phyloP scores from a whole-genome alignment of 2,329 filamentous ascomycete genomes.

The Periconia sp. region DNA sequence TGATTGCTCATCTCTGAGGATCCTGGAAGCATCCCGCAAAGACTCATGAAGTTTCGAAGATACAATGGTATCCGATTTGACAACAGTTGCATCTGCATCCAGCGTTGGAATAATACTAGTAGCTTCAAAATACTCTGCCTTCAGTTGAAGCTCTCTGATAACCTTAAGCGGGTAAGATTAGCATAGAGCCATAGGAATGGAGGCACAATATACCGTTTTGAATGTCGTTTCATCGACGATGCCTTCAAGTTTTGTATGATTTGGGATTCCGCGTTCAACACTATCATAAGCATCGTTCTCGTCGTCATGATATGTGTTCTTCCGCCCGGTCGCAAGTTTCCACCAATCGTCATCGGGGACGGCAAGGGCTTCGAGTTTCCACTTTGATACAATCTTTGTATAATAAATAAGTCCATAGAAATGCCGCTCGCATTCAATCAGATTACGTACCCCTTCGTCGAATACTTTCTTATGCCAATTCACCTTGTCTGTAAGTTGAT shows the following conservation, averaged over 20 bases:
- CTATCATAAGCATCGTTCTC: no score
- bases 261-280: no score
- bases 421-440: not conserved
- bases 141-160: conserved; percentile 51
- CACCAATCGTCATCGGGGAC: conserved; percentile 10
- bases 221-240: conserved; percentile 2
- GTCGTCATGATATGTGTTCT: not conserved
- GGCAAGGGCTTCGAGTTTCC: conserved; percentile 14
- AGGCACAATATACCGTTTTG: conserved; percentile 4
- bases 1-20: conserved; percentile 37
- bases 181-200: not conserved
- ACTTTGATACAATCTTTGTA: conserved; percentile 15
- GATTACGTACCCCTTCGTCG: conserved; percentile 25
- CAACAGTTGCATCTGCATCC: conserved; percentile 16
- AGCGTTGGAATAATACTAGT: conserved; percentile 12
- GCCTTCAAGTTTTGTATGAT: not conserved
- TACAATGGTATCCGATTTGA: conserved; percentile 53
- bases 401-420: no score
- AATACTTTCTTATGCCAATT: conserved; percentile 45
- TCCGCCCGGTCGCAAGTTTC: conserved; percentile 4
- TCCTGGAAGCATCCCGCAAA: conserved; percentile 51
- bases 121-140: conserved; percentile 48
- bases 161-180: conserved; percentile 5
- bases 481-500: conserved; percentile 43
- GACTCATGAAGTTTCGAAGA: conserved; percentile 20